phyloP scores from a whole-genome alignment of 2,329 filamentous ascomycete genomes.

The Pyrenochaeta sp. region DNA sequence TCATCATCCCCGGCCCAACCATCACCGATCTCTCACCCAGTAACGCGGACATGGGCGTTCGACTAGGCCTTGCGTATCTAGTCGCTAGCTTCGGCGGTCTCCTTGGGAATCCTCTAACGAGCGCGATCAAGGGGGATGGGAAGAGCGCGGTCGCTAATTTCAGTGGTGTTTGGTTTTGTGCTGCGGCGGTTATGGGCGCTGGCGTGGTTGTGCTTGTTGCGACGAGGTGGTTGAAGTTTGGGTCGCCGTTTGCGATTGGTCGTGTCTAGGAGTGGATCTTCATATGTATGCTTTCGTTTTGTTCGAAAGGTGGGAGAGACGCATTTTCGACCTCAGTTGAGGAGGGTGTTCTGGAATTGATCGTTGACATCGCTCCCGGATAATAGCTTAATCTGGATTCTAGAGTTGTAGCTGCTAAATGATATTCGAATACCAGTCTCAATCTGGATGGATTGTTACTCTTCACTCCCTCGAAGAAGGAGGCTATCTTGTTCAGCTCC shows the following conservation, averaged over 20 bases:
- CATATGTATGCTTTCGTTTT: background rate
- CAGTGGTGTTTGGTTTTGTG: constrained; percentile 42
- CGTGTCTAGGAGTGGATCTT: constrained; percentile 2
- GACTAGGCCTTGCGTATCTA: constrained; percentile 61
- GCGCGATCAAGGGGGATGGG: constrained; percentile 55
- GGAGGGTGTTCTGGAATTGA: too few relatives aligned
- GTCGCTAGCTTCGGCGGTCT: constrained; percentile 58
- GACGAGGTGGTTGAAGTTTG: constrained; percentile 24
- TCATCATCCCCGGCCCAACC: constrained; percentile 51
- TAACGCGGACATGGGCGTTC: constrained; percentile 51
- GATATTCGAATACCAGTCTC: too few relatives aligned
- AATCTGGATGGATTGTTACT: too few relatives aligned
- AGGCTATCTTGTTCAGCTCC: too few relatives aligned
- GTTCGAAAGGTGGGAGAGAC: too few relatives aligned
- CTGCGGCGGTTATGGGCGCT: constrained; percentile 39
- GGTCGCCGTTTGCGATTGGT: constrained; percentile 9
- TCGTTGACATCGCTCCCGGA: too few relatives aligned
- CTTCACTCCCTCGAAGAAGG: too few relatives aligned
- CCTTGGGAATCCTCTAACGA: constrained; percentile 61
- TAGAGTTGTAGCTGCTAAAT: too few relatives aligned
- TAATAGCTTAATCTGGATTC: too few relatives aligned
- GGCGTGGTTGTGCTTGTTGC: constrained; percentile 19
- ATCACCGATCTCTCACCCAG: constrained; percentile 48
- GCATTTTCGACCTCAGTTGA: too few relatives aligned
- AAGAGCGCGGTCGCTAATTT: constrained; percentile 39